phyloP scores from a whole-genome alignment of 2,329 filamentous ascomycete genomes.

The Parastagonospora nodorum region DNA sequence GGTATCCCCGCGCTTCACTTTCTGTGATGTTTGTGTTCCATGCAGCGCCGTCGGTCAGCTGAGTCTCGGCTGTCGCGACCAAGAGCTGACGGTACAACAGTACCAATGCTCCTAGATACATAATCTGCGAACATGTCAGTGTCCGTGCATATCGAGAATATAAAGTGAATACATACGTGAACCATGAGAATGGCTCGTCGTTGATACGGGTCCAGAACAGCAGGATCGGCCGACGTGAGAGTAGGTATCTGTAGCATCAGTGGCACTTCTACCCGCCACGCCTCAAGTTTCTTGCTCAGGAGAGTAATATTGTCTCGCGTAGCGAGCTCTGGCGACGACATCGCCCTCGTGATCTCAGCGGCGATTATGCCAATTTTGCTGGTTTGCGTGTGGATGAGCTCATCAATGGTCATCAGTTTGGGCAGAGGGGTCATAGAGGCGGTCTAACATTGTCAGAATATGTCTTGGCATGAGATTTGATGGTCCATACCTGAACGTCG shows the following conservation, averaged over 20 bases:
- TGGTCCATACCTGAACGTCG: slow-evolving; percentile 33
- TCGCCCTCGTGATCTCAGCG: slow-evolving; percentile 41
- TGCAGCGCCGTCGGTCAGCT: slow-evolving; percentile 31
- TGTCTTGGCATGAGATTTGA: not conserved
- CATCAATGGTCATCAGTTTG: slow-evolving; percentile 28
- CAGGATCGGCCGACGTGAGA: slow-evolving; percentile 30
- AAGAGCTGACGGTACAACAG: slow-evolving; percentile 44
- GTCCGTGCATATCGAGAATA: slow-evolving; percentile 2
- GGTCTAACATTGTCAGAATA: slow-evolving; percentile 28
- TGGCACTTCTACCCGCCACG: slow-evolving; percentile 42
- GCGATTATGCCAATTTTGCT: slow-evolving; percentile 44
- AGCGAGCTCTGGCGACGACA: slow-evolving; percentile 36
- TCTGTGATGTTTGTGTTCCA: slow-evolving; percentile 29
- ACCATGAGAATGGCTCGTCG: slow-evolving; percentile 45
- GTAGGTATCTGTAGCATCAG: slow-evolving; percentile 34
- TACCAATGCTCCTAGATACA: slow-evolving; percentile 46
- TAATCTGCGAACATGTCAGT: slow-evolving; percentile 30
- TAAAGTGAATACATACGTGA: slow-evolving; percentile 26
- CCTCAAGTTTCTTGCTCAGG: slow-evolving; percentile 39
- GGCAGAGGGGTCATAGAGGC: slow-evolving; percentile 20
- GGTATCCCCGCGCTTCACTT: slow-evolving; percentile 34
- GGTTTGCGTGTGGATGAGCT: slow-evolving; percentile 41
- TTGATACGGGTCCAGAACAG: slow-evolving; percentile 36
- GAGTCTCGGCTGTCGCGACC: slow-evolving; percentile 38
- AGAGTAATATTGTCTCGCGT: slow-evolving; percentile 35